A percentile compares a stretch with the other conserved stretches of the same genome.
phyloP scores from a whole-genome alignment of 805 yeast species.

The Saturnispora besseyi region DNA sequence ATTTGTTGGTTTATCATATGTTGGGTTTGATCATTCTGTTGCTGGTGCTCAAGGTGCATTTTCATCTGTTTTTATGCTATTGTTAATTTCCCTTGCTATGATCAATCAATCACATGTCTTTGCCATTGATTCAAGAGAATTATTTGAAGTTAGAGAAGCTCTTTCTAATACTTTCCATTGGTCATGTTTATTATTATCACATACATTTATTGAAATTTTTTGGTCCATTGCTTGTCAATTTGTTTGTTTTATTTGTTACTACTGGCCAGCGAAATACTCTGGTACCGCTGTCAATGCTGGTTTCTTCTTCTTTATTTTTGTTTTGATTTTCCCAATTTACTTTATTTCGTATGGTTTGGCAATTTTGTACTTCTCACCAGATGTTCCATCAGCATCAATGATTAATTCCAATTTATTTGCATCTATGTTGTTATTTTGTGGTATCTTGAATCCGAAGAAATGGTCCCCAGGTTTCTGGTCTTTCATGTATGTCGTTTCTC shows the following conservation, averaged over 20 bases:
- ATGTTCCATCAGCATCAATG: conserved; percentile 58
- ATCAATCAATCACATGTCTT: conserved; percentile 58
- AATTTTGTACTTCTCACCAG: conserved; percentile 49
- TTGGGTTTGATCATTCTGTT: conserved; percentile 41
- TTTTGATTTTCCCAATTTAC: conserved; percentile 36
- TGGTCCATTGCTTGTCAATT: conserved; percentile 45
- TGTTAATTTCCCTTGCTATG: conserved; percentile 51
- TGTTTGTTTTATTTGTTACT: conserved; percentile 35
- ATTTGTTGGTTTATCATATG: conserved; percentile 51
- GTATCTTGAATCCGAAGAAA: conserved; percentile 50
- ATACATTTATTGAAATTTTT: conserved; percentile 50
- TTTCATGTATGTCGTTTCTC: conserved; percentile 67
- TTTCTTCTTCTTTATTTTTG: conserved; percentile 31
- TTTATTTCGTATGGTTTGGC: conserved; percentile 46
- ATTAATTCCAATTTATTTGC: conserved; percentile 48
- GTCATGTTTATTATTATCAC: conserved; percentile 47
- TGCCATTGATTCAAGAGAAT: conserved; percentile 47
- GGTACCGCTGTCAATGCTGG: conserved; percentile 37
- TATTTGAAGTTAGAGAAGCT: conserved; percentile 61
- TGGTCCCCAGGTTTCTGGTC: conserved; percentile 75
- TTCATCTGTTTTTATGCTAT: conserved; percentile 45
- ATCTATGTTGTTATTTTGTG: conserved; percentile 55
- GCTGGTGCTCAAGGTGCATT: conserved; percentile 51
- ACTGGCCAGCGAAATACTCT: conserved; percentile 29
- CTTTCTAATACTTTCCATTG: conserved; percentile 67